A percentile compares a stretch with the other conserved stretches of the same genome.
Conservation (phyloP, 2,329 filamentous ascomycete genomes). For the Chaetomiaceae sp. region DNA sequence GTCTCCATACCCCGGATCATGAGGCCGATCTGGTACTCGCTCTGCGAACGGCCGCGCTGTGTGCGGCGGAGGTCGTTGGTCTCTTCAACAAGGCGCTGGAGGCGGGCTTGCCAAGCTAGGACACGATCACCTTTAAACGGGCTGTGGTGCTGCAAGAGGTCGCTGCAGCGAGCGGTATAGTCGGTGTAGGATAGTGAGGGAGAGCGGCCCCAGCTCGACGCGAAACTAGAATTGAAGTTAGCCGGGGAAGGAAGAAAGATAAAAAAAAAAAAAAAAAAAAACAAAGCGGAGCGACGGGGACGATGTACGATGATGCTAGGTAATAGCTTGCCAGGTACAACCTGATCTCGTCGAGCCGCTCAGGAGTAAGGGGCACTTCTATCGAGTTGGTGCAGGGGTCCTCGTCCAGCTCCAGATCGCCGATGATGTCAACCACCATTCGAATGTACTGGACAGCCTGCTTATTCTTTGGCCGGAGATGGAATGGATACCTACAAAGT, state of each 20-base stretch:
- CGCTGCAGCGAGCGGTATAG: constrained; percentile 44
- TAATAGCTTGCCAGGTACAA: constrained; percentile 46
- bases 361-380: constrained; percentile 21
- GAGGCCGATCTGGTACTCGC: constrained; percentile 40
- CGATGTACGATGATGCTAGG: constrained; percentile 39
- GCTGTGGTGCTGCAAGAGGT: constrained; percentile 38
- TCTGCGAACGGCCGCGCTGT: constrained; percentile 29
- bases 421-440: constrained; percentile 48
- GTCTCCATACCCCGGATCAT: constrained; percentile 46
- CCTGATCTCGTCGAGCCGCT: constrained; percentile 41
- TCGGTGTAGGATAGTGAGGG: constrained; percentile 35
- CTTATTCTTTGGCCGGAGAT: constrained; percentile 48
- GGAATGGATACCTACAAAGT: constrained; percentile 49
- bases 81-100: constrained; percentile 40
- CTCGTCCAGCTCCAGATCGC: constrained; percentile 47
- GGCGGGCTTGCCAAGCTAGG: constrained; percentile 41
- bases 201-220: constrained; percentile 37
- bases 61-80: constrained; percentile 32
- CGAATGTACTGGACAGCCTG: constrained; percentile 48
- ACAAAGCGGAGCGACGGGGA: too few species aligned
- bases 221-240: constrained; percentile 33
- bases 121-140: constrained; percentile 38
- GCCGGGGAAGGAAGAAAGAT: not conserved
- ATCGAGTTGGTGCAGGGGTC: constrained; percentile 31
- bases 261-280: too few species aligned